Evolutionary conservation across 768 basidiomycete genomes (phyloP).

Genomic region (Lactarius akahatsu): DNA sequence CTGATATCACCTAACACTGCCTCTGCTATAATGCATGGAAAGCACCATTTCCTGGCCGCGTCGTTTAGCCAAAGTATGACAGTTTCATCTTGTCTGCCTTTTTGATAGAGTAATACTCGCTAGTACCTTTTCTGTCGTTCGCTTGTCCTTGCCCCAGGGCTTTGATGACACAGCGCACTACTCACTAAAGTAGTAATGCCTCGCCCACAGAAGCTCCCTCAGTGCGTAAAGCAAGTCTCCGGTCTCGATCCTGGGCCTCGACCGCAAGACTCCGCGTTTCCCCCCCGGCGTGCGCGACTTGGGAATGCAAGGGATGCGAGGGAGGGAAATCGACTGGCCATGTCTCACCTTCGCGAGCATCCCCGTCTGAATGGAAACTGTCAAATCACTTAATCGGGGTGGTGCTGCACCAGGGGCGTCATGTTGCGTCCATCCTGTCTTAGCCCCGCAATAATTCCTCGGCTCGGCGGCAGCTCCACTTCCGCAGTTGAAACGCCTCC

Average conservation of each 20-base stretch:
- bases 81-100: not conserved
- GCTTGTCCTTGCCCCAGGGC: not conserved
- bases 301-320: not conserved
- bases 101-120: not conserved
- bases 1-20: no score
- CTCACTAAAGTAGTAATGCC: not conserved
- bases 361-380: not conserved
- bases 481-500: not conserved
- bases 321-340: not conserved
- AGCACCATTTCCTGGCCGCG: not conserved
- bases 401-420: not conserved
- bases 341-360: not conserved
- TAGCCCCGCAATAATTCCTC: conserved; percentile 2
- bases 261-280: not conserved
- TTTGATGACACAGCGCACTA: not conserved
- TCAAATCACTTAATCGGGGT: not conserved
- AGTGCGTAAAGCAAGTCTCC: conserved; percentile 1
- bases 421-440: not conserved
- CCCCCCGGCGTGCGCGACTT: not conserved
- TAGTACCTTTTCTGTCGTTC: not conserved
- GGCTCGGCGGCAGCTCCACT: not conserved
- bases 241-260: not conserved
- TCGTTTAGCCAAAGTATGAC: not conserved
- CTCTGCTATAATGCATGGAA: not conserved
- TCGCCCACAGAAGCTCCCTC: not conserved